Base-by-base conservation (phyloP, 2,329 filamentous ascomycete species). In the Pseudovirgaria hyperparasitica region DNA sequence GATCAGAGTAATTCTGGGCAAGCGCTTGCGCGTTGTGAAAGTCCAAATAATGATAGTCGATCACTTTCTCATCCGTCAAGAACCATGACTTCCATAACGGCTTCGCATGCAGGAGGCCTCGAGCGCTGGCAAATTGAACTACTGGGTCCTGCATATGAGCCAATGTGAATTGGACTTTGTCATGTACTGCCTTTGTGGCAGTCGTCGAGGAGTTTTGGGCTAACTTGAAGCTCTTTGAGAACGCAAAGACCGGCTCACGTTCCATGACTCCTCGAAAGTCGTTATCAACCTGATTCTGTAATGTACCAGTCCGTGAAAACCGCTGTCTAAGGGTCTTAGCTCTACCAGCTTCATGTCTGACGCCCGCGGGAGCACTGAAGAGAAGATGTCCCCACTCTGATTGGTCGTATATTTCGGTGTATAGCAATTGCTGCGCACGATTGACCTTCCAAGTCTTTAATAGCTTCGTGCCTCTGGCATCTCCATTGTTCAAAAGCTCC, bases 371-470 rank as follows among this genome's bases (percentile, higher is more conserved):
- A 2, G 65, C 82, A 13, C 77, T 77, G 46, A 92, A 82, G 51
- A 82, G 70, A 31, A 92, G 52, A 16, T 73, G 77, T 4, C 84
- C 84, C 84, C 84, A 92, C 67, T 92, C 82, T 1, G 78, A 70
- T 22, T 76, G 76, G 42, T 92, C 84, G 22, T 56, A 56, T 29
- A 67, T 43, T 50, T 92, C 84, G 1, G 77, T 81, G 28, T 90
- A 69, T n/a, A 81, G 60, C 47, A 77, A 62, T 50, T 87, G 70
- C 5, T 62, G 48, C 31, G 57, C 57, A 20, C 74, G 64, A 30
- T 65, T 63, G 16, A 82, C 60, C 33, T 63, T 70, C 74, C 75
- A 82, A 1, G 72, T 75, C 56, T 81, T 79, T 32, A 80, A 50
- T 7, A 48, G 44, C 25, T 49, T 32, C 29, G 50, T 14, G 41